A percentile compares a stretch with the other conserved stretches of the same genome.
phyloP scores from a whole-genome alignment of 306 rosid species.

The Ammopiptanthus mongolicus region DNA sequence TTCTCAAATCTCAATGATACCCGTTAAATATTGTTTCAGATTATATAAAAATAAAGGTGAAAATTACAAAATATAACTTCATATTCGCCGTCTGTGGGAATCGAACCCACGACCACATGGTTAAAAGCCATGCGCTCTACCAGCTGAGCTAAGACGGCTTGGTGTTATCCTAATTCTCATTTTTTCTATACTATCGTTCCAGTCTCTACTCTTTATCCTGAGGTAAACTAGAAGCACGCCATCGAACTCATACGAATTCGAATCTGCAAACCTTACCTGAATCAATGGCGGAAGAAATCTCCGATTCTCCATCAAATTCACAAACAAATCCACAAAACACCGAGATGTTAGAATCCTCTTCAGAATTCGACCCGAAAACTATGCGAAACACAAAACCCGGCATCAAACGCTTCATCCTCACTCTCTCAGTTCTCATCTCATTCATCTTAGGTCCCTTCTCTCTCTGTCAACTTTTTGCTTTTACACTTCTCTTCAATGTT shows the following conservation, averaged over 20 bases:
- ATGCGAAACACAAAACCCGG: slow-evolving; percentile 83
- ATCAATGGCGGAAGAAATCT: slow-evolving; percentile 66
- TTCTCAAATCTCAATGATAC: no score
- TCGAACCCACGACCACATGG: no score
- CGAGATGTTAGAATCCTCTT: not conserved
- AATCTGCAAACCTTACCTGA: not conserved
- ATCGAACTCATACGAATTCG: not conserved
- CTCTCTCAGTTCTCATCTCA: slow-evolving; percentile 65
- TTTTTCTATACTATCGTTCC: no score
- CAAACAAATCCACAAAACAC: slow-evolving; percentile 5
- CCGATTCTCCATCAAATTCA: slow-evolving; percentile 35
- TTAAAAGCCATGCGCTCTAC: no score
- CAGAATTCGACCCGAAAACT: slow-evolving; percentile 44
- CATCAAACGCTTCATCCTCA: slow-evolving; percentile 62
- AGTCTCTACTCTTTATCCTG: no score
- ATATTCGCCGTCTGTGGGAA: no score
- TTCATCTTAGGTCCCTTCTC: slow-evolving; percentile 59
- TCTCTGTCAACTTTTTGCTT: not conserved
- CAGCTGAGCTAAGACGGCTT: no score
- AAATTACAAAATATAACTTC: no score
- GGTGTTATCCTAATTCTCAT: no score
- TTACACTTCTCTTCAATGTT: no score
- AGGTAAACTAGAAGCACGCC: not conserved
- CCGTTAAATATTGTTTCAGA: no score
- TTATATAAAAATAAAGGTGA: no score